Base-by-base conservation (phyloP, 1,139 yeast species). In the Geotrichum australiense region DNA sequence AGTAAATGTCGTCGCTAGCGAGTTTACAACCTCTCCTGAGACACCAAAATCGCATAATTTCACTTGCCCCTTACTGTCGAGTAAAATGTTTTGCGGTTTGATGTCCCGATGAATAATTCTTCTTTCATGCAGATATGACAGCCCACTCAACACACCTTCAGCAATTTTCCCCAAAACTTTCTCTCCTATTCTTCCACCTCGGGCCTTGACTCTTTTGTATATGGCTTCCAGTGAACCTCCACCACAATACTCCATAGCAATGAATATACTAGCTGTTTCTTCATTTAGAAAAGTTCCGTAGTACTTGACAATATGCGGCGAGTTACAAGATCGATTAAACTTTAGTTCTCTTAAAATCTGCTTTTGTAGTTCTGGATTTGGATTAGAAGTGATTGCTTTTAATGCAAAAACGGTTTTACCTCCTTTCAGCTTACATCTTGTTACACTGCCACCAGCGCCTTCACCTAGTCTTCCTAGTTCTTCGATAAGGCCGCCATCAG, bases 21-120 rank as follows among this genome's bases (percentile, higher is more conserved):
- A 86, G 60, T 89, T 82, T 19, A 89, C 96, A 11, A 91, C 96
- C 57, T 87, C 96, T 8, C 98, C 97, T 55, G 94, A 81, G 25
- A 91, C 98, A n/a, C 98, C 98, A 66, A 91, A 91, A 65, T 91
- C 98, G 65, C 98, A 91, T 37, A 91, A 68, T 60, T 91, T 91
- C 40, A 89, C 89, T 55, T 83, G 80, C 2, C 98, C 98, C 7
- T 66, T 55, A 2, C 65, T 61, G 56, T 85, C 91, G 21, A 91
- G 63, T 45, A 91, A 63, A 45, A 91, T 86, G 59, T 91, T 91
- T 49, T 87, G 94, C 1, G 97, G 97, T 58, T 91, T 91, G 52
- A 91, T 67, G 46, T 67, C 98, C 52, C 98, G 71, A 62, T 91
- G 98, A 48, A 91, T 87, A 49, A 91, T 86, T 50, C 80, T 76